Evolutionary conservation across 169 alveolate species (phyloP).

Genomic region (Prorocentrum cordatum): DNA sequence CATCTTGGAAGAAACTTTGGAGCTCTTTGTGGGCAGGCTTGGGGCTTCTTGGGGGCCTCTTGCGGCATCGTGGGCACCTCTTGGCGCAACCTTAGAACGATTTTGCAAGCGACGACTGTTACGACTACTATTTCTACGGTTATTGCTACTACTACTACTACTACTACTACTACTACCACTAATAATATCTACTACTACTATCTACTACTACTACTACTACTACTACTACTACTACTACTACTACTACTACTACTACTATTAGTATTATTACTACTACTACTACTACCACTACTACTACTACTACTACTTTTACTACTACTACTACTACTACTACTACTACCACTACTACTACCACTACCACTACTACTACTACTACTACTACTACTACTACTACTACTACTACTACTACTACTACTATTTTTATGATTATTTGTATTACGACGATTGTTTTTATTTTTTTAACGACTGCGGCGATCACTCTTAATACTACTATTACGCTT

Average conservation of each 20-base stretch:
- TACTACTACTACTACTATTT: not conserved
- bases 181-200: not conserved
- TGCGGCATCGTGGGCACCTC: no score
- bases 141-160: not conserved
- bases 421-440: no score
- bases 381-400: not conserved
- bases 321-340: not conserved
- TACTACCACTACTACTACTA: not conserved
- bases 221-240: not conserved
- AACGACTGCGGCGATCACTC: no score
- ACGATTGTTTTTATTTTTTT: no score
- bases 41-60: no score
- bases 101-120: no score
- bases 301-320: not conserved
- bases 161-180: not conserved
- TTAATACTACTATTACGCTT: not conserved
- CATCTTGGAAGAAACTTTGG: no score
- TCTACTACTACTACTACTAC: not conserved
- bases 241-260: not conserved
- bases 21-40: no score
- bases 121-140: not conserved
- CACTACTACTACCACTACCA: not conserved
- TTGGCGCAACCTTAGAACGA: no score
- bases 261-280: not conserved
- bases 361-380: not conserved